Base-by-base conservation (phyloP, 2,329 filamentous ascomycete species). In the Colletotrichum higginsianum region DNA sequence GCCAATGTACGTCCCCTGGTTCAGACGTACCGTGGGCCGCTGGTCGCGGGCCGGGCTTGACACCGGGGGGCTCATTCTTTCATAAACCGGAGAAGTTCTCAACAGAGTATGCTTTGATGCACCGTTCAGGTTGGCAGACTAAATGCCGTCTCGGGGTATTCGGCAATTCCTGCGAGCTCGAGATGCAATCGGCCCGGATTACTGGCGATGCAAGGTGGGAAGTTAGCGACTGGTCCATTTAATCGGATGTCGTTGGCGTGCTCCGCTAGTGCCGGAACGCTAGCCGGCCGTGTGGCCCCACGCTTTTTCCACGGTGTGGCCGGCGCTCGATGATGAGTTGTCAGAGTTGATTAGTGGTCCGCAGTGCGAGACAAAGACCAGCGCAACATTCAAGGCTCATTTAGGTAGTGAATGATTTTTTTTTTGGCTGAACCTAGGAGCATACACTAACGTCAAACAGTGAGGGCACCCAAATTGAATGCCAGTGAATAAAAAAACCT, bases 1-100 rank as follows among this genome's bases (percentile, higher is more conserved):
- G 67, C 84, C 84, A 2, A 82, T 67, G 73, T 85, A 86, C 1
- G 75, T 80, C 53, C 84, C 84, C 74, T 86, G 84, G 13, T 56
- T 74, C 56, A 86, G 77, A 7, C 35, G 40, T 6, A 73, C 67
- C n/a, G 55, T 62, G 13, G 73, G 73, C 35, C 40, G 46, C 21
- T 49, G 60, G 53, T 23, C 46, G 18, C 18, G 38, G 21, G 40
- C n/a, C 11, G 49, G 38, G 35, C 11, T 46, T 23, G 16, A 46
- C 21, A 44, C 38, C 4, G 21, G 18, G 49, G 61, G 49, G 8
- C 18, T 55, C 61, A 63, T 63, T 16, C 21, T 63, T 38, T 15
- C n/a, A 23, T 40, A 44, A 11, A 47, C 12, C 40, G 15, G 30
- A 30, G 8, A 46, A 21, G 23, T 55, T 30, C 18, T 26, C 35